These are phyloP conservation scores for Salix udensis DNA, from an alignment of 345 rosid genomes.

Conservation along the genomic window DNA sequence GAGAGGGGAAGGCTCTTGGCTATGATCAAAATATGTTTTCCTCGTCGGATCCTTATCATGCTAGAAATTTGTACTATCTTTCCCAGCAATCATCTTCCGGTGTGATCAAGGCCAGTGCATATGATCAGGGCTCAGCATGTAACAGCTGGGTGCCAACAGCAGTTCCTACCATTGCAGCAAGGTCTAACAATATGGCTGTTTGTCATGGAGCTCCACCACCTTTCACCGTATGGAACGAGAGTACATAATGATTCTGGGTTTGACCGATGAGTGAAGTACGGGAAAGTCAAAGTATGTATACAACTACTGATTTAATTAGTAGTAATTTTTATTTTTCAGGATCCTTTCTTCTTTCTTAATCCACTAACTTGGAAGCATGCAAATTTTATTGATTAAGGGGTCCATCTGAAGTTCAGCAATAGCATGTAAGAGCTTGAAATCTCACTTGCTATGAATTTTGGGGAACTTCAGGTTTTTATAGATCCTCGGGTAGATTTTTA, in stretches of 20 bases:
- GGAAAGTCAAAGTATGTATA: slow-evolving; percentile 9
- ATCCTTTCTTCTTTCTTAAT: slow-evolving; percentile 12
- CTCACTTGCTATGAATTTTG: slow-evolving; percentile 45
- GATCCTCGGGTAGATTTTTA: slow-evolving; percentile 34
- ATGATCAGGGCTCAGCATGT: slow-evolving; percentile 26
- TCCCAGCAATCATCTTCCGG: slow-evolving; percentile 31
- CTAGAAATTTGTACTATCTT: slow-evolving; percentile 44
- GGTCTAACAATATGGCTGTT: slow-evolving; percentile 38
- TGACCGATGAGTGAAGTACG: not conserved
- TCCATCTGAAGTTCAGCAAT: slow-evolving; percentile 34
- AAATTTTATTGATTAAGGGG: slow-evolving; percentile 9
- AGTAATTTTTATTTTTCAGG: slow-evolving; percentile 6
- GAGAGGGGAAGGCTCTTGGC: slow-evolving; percentile 19
- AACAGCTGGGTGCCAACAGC: slow-evolving; percentile 48
- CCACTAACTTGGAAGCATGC: slow-evolving; percentile 22
- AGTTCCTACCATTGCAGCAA: slow-evolving; percentile 33
- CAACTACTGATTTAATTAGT: slow-evolving; percentile 17
- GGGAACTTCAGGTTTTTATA: slow-evolving; percentile 25
- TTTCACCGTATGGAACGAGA: slow-evolving; percentile 58
- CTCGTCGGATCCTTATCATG: slow-evolving; percentile 35
- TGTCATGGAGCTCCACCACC: slow-evolving; percentile 51
- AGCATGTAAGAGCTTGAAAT: slow-evolving; percentile 21
- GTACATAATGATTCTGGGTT: slow-evolving; percentile 16
- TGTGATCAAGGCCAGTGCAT: slow-evolving; percentile 14
- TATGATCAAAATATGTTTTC: slow-evolving; percentile 29